Percentiles rank a stretch among this genome's conserved stretches.
phyloP scores from a whole-genome alignment of 192 early-diverging fungal genomes.

The Thamnidium elegans region DNA sequence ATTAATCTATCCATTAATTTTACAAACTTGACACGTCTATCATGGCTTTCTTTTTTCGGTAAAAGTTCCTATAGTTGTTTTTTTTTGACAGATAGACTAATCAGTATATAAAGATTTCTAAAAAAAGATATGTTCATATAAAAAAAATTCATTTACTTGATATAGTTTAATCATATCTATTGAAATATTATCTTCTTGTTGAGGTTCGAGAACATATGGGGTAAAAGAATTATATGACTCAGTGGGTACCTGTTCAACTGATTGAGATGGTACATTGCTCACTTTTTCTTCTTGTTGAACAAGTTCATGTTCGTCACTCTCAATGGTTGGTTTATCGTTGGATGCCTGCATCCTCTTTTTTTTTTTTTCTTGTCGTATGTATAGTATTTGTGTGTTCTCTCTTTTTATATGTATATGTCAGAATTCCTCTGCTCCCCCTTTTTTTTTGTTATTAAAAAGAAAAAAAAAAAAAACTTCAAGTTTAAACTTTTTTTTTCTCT shows the following conservation, averaged over 20 bases:
- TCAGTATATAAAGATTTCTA: conserved; percentile 1
- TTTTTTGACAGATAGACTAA: too few species aligned
- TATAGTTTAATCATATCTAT: conserved; percentile 13
- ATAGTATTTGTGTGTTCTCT: too few species aligned
- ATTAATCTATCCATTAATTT: conserved; percentile 80
- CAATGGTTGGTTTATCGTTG: background rate
- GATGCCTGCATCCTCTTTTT: conserved; percentile 18
- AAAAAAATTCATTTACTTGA: conserved; percentile 4
- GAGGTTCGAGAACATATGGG: conserved; percentile 2
- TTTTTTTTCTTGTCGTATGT: too few species aligned
- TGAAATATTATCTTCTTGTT: conserved; percentile 7
- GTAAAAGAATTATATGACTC: background rate
- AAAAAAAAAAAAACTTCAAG: too few species aligned
- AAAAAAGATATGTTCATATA: background rate
- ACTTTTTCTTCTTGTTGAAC: too few species aligned
- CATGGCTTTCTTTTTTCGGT: conserved; percentile 66
- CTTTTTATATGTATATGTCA: too few species aligned
- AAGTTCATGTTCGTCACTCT: too few species aligned
- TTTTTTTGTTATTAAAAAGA: too few species aligned
- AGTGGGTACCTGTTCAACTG: too few species aligned
- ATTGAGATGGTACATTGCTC: too few species aligned
- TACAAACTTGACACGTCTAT: conserved; percentile 63
- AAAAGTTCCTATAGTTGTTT: conserved; percentile 48
- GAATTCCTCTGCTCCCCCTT: too few species aligned
- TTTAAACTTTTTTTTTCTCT: too few species aligned